Conservation (phyloP, 169 alveolate genomes). For the Plasmodium malariae region DNA sequence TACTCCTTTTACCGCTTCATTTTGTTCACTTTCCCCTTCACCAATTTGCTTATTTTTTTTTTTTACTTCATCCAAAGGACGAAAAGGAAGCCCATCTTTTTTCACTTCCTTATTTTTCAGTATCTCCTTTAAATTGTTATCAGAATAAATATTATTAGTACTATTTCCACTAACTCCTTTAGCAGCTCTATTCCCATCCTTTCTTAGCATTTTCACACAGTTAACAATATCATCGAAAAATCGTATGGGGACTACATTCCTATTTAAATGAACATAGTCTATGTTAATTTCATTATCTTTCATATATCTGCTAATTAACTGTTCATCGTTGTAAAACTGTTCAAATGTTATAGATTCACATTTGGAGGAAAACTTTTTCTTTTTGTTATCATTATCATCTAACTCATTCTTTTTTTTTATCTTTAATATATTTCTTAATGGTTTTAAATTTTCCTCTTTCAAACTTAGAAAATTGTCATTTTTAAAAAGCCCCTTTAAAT, state of each 20-base stretch:
- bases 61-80: not conserved
- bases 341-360: constrained; percentile 16
- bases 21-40: not conserved
- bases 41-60: not conserved
- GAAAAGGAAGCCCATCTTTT: too few species aligned
- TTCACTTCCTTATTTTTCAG: too few species aligned
- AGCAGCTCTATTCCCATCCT: not conserved
- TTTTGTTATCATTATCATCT: constrained; percentile 2
- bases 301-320: constrained; percentile 30
- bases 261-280: constrained; percentile 24
- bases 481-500: constrained; percentile 15
- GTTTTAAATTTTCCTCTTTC: constrained; percentile 67
- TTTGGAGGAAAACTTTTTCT: not conserved
- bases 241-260: constrained; percentile 46
- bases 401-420: not conserved
- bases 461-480: constrained; percentile 41
- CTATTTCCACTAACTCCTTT: not conserved
- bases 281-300: constrained; percentile 60
- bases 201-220: not conserved
- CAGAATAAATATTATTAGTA: not conserved
- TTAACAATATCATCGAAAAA: constrained; percentile 41
- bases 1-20: not conserved
- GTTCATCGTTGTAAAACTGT: constrained; percentile 17
- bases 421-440: constrained; percentile 49
- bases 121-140: not conserved